phyloP scores from a whole-genome alignment of 441 rosid species.

The Euphorbia corollata region DNA sequence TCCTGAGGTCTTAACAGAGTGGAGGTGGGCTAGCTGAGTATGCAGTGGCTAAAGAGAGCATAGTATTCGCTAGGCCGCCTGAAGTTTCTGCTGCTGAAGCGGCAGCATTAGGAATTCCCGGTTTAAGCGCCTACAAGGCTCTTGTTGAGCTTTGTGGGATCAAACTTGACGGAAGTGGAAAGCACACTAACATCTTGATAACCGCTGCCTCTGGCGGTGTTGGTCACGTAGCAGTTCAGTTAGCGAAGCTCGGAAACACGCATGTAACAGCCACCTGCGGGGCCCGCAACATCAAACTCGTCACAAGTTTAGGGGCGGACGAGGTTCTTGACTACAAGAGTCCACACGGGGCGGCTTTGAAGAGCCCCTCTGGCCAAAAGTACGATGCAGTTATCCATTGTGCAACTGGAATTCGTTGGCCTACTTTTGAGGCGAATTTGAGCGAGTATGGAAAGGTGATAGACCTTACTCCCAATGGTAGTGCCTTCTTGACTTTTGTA shows the following conservation, averaged over 20 bases:
- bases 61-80: slow-evolving; percentile 48
- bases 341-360: slow-evolving; percentile 56
- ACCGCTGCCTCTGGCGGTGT: slow-evolving; percentile 86
- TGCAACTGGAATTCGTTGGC: slow-evolving; percentile 47
- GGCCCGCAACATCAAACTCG: slow-evolving; percentile 51
- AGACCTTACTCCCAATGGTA: slow-evolving; percentile 49
- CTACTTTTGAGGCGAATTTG: slow-evolving; percentile 46
- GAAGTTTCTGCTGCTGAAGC: slow-evolving; percentile 65
- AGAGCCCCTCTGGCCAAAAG: slow-evolving; percentile 59
- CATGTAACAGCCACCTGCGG: slow-evolving; percentile 78
- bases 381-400: slow-evolving; percentile 70
- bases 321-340: slow-evolving; percentile 71
- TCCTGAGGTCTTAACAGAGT: slow-evolving; percentile 18
- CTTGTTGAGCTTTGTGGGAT: slow-evolving; percentile 45
- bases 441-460: slow-evolving; percentile 50
- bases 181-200: slow-evolving; percentile 47
- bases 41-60: slow-evolving; percentile 50
- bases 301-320: slow-evolving; percentile 61
- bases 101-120: slow-evolving; percentile 34
- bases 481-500: slow-evolving; percentile 39
- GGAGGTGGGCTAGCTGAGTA: slow-evolving; percentile 68
- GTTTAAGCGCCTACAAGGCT: slow-evolving; percentile 55
- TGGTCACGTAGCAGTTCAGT: slow-evolving; percentile 65
- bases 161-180: slow-evolving; percentile 52
- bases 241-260: slow-evolving; percentile 66